Evolutionary conservation across 768 basidiomycete genomes (phyloP).

Genomic region (Tubosaeta sp.): DNA sequence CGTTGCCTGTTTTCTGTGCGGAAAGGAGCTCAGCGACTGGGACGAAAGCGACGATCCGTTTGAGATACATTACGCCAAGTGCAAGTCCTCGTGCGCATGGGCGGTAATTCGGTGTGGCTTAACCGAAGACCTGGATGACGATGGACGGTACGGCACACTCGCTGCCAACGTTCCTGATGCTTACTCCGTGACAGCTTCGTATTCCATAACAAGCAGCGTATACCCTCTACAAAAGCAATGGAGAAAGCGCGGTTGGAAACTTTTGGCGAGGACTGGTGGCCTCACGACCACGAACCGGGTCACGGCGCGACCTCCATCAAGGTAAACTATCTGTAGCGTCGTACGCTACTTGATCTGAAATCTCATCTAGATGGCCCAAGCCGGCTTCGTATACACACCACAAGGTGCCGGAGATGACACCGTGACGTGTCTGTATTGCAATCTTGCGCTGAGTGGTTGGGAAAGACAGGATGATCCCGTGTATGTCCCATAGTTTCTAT

Average conservation of each 20-base stretch:
- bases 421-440: slow-evolving; percentile 83
- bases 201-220: slow-evolving; percentile 53
- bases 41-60: slow-evolving; percentile 82
- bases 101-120: slow-evolving; percentile 74
- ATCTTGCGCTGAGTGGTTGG: slow-evolving; percentile 80
- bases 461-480: slow-evolving; percentile 81
- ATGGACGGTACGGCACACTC: slow-evolving; percentile 46
- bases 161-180: neutral
- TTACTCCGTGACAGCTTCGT: slow-evolving; percentile 43
- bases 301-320: slow-evolving; percentile 72
- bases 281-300: slow-evolving; percentile 56
- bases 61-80: slow-evolving; percentile 73
- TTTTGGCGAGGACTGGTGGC: slow-evolving; percentile 73
- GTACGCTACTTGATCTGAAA: neutral
- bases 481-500: slow-evolving; percentile 42
- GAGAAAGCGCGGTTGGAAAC: slow-evolving; percentile 70
- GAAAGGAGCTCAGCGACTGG: slow-evolving; percentile 82
- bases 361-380: slow-evolving; percentile 64
- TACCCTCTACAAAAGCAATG: slow-evolving; percentile 66
- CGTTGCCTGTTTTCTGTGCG: slow-evolving; percentile 82
- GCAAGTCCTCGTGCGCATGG: slow-evolving; percentile 69
- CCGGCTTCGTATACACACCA: slow-evolving; percentile 83
- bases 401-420: slow-evolving; percentile 67
- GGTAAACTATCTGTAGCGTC: slow-evolving; percentile 32
- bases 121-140: slow-evolving; percentile 49